Evolutionary conservation across 371 early-diverging fungal species (phyloP).

Genomic region (Mucor plumbeus): DNA sequence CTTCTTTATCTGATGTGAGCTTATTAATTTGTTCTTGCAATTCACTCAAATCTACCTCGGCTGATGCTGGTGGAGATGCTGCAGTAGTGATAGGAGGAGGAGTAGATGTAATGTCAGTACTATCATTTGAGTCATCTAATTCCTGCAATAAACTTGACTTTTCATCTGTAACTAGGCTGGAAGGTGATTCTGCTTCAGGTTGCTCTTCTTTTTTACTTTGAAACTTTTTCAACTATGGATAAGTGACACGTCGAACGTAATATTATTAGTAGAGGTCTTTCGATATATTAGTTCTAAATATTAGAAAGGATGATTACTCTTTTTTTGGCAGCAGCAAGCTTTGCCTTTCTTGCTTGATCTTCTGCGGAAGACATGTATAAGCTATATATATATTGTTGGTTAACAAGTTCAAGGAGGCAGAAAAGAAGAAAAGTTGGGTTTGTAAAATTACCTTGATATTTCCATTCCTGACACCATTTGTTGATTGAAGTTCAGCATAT

Average conservation of each 20-base stretch:
- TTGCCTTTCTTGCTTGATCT: conserved; percentile 43
- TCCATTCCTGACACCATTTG: not conserved
- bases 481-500: not conserved
- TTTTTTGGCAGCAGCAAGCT: conserved; percentile 41
- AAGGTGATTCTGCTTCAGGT: not conserved
- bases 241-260: not conserved
- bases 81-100: not conserved
- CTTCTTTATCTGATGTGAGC: conserved; percentile 13
- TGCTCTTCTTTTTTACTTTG: conserved; percentile 33
- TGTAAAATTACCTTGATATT: not conserved
- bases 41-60: not conserved
- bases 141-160: too few species aligned
- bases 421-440: conserved; percentile 6
- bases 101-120: not conserved
- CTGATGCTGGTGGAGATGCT: not conserved
- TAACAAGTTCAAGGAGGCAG: not conserved
- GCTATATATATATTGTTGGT: too few species aligned
- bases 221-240: conserved; percentile 37
- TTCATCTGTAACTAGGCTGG: too few species aligned
- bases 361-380: conserved; percentile 34
- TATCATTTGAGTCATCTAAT: not conserved
- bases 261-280: too few species aligned
- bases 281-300: too few species aligned
- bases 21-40: conserved; percentile 1
- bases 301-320: conserved; percentile 22